Evolutionary conservation across 768 basidiomycete species (phyloP).

Genomic region (Amanita subjunquillea): DNA sequence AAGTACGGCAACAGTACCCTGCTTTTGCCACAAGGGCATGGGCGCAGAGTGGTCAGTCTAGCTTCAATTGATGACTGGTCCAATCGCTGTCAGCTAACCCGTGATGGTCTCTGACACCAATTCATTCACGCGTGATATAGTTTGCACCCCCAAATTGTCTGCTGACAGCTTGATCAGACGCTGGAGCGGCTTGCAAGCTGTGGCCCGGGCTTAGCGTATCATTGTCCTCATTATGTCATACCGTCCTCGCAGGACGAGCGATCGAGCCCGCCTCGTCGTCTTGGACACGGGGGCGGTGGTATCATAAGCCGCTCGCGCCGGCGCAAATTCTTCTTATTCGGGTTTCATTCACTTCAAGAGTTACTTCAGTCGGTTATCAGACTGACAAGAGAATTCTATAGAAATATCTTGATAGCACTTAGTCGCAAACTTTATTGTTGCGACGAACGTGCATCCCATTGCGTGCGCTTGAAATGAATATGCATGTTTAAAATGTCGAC

Average conservation of each 20-base stretch:
- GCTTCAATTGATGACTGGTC: neutral
- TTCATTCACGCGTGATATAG: neutral
- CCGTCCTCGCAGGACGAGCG: neutral
- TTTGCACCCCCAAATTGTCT: slow-evolving; percentile 3
- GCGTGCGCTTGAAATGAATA: no score
- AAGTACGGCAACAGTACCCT: neutral
- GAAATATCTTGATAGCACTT: no score
- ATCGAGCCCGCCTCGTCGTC: no score
- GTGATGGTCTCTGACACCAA: neutral
- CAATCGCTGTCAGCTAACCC: neutral
- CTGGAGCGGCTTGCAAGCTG: neutral
- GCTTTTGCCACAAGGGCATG: neutral
- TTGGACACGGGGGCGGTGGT: no score
- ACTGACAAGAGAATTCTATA: no score
- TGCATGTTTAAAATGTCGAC: no score
- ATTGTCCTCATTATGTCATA: neutral
- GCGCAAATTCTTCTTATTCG: no score
- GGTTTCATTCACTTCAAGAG: no score
- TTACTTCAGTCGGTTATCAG: no score
- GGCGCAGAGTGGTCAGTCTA: neutral
- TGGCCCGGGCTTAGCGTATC: neutral
- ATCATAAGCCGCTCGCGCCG: no score
- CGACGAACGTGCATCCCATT: no score
- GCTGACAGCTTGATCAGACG: neutral
- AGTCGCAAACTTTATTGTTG: no score